Conservation (phyloP, 2,329 filamentous ascomycete species). For the Xylariaceae sp. region DNA sequence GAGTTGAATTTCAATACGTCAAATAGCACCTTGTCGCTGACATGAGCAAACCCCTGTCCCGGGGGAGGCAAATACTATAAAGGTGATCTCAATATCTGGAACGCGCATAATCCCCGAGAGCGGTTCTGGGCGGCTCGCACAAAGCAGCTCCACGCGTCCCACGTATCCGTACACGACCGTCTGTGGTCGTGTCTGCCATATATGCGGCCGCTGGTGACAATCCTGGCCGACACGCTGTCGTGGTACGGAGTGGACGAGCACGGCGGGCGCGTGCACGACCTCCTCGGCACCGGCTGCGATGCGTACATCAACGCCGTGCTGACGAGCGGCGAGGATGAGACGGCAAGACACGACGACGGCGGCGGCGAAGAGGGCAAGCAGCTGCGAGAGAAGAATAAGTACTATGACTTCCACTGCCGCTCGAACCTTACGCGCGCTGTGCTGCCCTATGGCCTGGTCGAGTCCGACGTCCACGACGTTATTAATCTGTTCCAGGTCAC, state of each 20-base stretch:
- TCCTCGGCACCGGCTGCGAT: conserved; percentile 83
- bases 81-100: conserved; percentile 85
- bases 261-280: conserved; percentile 75
- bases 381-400: not conserved
- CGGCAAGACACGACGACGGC: not conserved
- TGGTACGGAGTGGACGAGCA: conserved; percentile 66
- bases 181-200: conserved; percentile 81
- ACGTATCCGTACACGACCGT: conserved; percentile 73
- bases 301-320: conserved; percentile 82
- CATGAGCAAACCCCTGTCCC: not conserved
- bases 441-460: conserved; percentile 68
- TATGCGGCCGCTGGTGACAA: conserved; percentile 75
- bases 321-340: conserved; percentile 42
- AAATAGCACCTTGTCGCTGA: conserved; percentile 4
- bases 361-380: too few species aligned
- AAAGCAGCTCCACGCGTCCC: conserved; percentile 77
- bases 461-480: conserved; percentile 82
- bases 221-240: conserved; percentile 69
- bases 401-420: conserved; percentile 83
- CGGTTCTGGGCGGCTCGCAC: conserved; percentile 83
- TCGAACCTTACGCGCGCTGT: conserved; percentile 80
- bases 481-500: conserved; percentile 89
- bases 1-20: too few species aligned
- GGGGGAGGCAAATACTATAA: too few species aligned
- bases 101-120: conserved; percentile 75